Evolutionary conservation across 331 rosid species (phyloP).

Genomic region (Stylosanthes scabra): DNA sequence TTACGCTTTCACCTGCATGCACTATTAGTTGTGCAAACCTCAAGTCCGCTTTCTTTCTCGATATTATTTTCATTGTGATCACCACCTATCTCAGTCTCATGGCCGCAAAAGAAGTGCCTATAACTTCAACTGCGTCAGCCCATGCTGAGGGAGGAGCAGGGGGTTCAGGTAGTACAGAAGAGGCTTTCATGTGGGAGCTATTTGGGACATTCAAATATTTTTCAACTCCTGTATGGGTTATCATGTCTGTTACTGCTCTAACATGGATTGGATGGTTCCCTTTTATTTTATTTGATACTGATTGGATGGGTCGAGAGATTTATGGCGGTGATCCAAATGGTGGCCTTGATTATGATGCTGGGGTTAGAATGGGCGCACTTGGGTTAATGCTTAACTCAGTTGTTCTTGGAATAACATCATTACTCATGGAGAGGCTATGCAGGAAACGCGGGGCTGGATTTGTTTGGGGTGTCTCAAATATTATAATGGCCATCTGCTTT

Average conservation of each 20-base stretch:
- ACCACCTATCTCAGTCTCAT: slow-evolving; percentile 72
- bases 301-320: slow-evolving; percentile 99
- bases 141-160: slow-evolving; percentile 58
- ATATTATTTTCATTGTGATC: slow-evolving; percentile 67
- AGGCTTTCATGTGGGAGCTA: slow-evolving; percentile 93
- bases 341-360: slow-evolving; percentile 68
- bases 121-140: slow-evolving; percentile 49
- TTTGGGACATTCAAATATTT: slow-evolving; percentile 90
- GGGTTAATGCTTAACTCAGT: slow-evolving; percentile 91
- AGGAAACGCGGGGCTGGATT: slow-evolving; percentile 94
- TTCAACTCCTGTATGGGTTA: slow-evolving; percentile 71
- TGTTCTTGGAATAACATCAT: slow-evolving; percentile 87
- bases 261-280: slow-evolving; percentile 99
- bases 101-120: slow-evolving; percentile 81
- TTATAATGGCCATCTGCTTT: slow-evolving; percentile 80
- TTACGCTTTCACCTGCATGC: slow-evolving; percentile 75
- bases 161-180: slow-evolving; percentile 60
- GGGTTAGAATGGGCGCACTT: slow-evolving; percentile 95
- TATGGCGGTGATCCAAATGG: slow-evolving; percentile 95
- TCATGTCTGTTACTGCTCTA: slow-evolving; percentile 82
- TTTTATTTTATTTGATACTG: slow-evolving; percentile 89
- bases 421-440: slow-evolving; percentile 91
- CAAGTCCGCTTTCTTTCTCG: slow-evolving; percentile 92
- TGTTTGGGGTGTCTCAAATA: slow-evolving; percentile 90
- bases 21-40: slow-evolving; percentile 88